These are phyloP conservation scores for Orbilia brochopaga DNA, from an alignment of 2,329 filamentous ascomycete species.

Conservation along the genomic window DNA sequence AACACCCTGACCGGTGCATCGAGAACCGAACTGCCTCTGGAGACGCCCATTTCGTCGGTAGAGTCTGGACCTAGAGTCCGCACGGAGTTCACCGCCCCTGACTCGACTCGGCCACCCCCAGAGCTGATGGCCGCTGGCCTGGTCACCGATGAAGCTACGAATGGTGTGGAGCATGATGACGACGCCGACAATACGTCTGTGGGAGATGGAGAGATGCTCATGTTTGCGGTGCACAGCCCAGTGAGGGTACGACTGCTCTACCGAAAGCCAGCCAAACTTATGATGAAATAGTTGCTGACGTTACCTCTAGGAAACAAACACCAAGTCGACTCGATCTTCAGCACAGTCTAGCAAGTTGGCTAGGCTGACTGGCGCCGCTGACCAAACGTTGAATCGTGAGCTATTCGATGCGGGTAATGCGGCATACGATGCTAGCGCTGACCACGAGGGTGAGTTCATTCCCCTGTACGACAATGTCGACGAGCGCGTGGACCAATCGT, in stretches of 20 bases:
- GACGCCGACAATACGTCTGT: constrained; percentile 83
- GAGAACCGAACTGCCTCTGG: constrained; percentile 90
- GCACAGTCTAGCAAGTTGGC: constrained; percentile 20
- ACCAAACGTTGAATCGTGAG: constrained; percentile 39
- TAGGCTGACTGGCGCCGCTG: constrained; percentile 18
- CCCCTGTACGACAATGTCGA: neutral
- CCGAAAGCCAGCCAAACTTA: constrained; percentile 78
- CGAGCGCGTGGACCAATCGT: neutral
- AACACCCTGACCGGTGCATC: constrained; percentile 96
- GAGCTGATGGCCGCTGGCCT: constrained; percentile 88
- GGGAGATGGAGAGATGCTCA: constrained; percentile 55
- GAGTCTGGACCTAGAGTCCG: constrained; percentile 88
- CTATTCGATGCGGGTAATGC: constrained; percentile 31
- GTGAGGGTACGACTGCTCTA: constrained; percentile 59
- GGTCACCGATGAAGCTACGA: constrained; percentile 68
- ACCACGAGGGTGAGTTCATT: constrained; percentile 40
- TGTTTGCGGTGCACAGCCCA: constrained; percentile 53
- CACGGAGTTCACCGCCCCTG: constrained; percentile 84
- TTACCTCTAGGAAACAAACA: constrained; percentile 27
- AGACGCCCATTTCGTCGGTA: constrained; percentile 78
- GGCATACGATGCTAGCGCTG: constrained; percentile 36
- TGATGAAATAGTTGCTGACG: constrained; percentile 56
- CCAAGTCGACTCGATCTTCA: constrained; percentile 28
- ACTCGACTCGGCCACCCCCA: constrained; percentile 84
- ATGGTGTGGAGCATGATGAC: constrained; percentile 66